phyloP scores from a whole-genome alignment of 257 asterid genomes.

The Fraxinus cuspidata region DNA sequence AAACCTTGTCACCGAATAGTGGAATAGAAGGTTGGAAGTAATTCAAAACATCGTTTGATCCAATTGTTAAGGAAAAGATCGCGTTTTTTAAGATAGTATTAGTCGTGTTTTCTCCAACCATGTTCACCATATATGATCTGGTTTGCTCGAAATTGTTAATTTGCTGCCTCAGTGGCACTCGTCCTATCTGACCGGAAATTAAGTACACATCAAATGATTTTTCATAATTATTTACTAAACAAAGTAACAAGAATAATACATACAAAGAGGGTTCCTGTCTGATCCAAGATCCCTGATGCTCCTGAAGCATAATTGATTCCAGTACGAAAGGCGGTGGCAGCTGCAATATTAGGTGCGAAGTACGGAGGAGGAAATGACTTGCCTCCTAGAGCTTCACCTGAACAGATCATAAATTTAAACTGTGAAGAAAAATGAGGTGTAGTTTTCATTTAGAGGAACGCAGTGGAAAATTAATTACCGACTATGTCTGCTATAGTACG shows the following conservation, averaged over 20 bases:
- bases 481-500: slow-evolving; percentile 53
- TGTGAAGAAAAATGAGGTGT: neutral
- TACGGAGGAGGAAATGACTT: slow-evolving; percentile 55
- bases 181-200: slow-evolving; percentile 39
- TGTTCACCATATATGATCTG: slow-evolving; percentile 40
- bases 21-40: slow-evolving; percentile 48
- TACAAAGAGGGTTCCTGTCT: slow-evolving; percentile 56
- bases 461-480: slow-evolving; percentile 27
- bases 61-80: slow-evolving; percentile 50
- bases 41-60: slow-evolving; percentile 55
- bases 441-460: too few species aligned
- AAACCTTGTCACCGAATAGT: slow-evolving; percentile 25
- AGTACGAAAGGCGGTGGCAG: slow-evolving; percentile 30
- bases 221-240: neutral
- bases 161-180: slow-evolving; percentile 50
- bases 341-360: slow-evolving; percentile 40
- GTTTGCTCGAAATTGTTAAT: slow-evolving; percentile 45
- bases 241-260: slow-evolving; percentile 3
- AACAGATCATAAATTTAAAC: neutral
- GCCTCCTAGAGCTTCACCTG: slow-evolving; percentile 50
- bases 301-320: slow-evolving; percentile 69
- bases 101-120: slow-evolving; percentile 44
- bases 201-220: neutral
- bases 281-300: slow-evolving; percentile 63
- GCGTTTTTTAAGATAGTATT: slow-evolving; percentile 36